These are phyloP conservation scores for Coemansia sp. DNA, from an alignment of 192 early-diverging fungal genomes.

Conservation along the genomic window DNA sequence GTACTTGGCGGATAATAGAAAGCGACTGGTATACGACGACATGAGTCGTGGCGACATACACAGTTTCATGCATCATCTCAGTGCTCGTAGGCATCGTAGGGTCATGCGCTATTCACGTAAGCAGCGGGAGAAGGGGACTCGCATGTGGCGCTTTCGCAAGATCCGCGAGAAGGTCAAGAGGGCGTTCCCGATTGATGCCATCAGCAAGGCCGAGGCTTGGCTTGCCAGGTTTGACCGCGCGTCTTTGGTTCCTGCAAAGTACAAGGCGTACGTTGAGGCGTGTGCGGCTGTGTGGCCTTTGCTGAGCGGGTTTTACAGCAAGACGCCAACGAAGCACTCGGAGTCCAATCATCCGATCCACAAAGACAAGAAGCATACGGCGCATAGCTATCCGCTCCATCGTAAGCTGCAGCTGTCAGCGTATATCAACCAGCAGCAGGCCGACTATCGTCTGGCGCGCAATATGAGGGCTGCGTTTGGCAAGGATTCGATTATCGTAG, in stretches of 20 bases:
- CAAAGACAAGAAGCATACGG: background rate
- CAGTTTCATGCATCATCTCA: no score
- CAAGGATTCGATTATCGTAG: background rate
- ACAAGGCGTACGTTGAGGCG: background rate
- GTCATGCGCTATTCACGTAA: background rate
- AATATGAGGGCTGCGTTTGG: constrained; percentile 11
- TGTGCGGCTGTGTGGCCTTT: no score
- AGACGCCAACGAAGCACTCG: background rate
- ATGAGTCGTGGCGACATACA: no score
- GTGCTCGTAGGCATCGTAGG: no score
- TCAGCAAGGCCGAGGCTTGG: background rate
- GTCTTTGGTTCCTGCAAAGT: background rate
- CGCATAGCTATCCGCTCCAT: background rate
- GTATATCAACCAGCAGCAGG: constrained; percentile 13
- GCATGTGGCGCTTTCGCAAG: background rate
- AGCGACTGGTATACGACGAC: no score
- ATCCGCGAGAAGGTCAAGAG: background rate
- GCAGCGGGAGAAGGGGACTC: background rate
- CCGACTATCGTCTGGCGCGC: constrained; percentile 5
- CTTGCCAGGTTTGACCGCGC: background rate
- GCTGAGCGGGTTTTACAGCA: background rate
- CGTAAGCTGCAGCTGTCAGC: constrained; percentile 6
- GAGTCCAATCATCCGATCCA: background rate
- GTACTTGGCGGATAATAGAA: no score
- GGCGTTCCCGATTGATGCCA: background rate